These are phyloP conservation scores for Penicillium sp. DNA, from an alignment of 2,329 filamentous ascomycete genomes.

Conservation along the genomic window DNA sequence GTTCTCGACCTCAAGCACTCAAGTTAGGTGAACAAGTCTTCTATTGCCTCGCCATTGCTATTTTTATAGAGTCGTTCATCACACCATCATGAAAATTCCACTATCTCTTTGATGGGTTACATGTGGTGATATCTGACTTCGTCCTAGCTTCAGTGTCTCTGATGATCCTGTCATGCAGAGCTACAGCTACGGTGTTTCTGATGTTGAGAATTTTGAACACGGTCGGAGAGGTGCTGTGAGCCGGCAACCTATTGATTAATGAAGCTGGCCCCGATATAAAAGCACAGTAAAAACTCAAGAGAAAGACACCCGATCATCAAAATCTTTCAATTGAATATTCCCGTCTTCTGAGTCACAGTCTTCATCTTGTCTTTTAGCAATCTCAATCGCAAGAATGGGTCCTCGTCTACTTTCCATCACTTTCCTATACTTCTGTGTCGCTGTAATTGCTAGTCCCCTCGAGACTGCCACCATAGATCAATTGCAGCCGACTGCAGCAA, in stretches of 20 bases:
- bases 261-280: background rate
- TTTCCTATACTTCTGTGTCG: background rate
- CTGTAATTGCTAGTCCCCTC: conserved; percentile 9
- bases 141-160: background rate
- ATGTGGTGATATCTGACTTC: background rate
- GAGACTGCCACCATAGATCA: background rate
- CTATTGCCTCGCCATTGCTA: background rate
- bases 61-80: background rate
- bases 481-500: background rate
- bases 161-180: background rate
- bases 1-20: background rate
- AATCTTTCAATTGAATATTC: no score
- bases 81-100: background rate
- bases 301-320: background rate
- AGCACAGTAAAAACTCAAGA: background rate
- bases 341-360: no score
- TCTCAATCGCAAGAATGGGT: background rate
- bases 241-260: background rate
- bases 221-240: background rate
- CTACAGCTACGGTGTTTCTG: conserved; percentile 3
- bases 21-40: background rate
- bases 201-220: background rate
- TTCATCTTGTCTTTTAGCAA: no score
- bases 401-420: background rate
- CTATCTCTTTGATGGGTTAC: background rate